A percentile compares a stretch with the other conserved stretches of the same genome.
phyloP scores from a whole-genome alignment of 306 rosid genomes.

The Bauhinia variegata region DNA sequence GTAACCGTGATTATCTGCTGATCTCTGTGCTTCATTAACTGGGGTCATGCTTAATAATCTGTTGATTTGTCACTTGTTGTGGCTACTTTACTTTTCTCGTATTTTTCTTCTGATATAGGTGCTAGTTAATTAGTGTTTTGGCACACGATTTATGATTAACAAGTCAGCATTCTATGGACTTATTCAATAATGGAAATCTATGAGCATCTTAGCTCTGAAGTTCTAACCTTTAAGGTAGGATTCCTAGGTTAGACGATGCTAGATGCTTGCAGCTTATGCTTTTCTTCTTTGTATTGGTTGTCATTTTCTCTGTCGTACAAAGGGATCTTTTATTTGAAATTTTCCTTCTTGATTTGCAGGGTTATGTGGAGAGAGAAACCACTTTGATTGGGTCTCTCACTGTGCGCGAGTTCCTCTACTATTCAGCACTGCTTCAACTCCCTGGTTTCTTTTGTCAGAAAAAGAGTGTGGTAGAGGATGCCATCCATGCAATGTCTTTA shows the following conservation, averaged over 20 bases:
- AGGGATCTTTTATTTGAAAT: slow-evolving; percentile 18
- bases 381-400: slow-evolving; percentile 94
- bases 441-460: slow-evolving; percentile 97
- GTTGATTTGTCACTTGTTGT: neutral
- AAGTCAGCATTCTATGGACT: slow-evolving; percentile 12
- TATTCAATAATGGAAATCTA: slow-evolving; percentile 2
- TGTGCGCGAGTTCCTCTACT: slow-evolving; percentile 88
- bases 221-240: slow-evolving; percentile 24
- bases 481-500: slow-evolving; percentile 91
- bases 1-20: neutral
- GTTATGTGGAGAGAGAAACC: slow-evolving; percentile 90
- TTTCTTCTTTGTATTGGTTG: slow-evolving; percentile 7
- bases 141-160: neutral
- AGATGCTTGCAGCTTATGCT: slow-evolving; percentile 6
- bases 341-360: slow-evolving; percentile 57
- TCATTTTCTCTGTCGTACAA: slow-evolving; percentile 1
- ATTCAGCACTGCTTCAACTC: slow-evolving; percentile 92
- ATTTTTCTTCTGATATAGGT: neutral
- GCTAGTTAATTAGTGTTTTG: neutral
- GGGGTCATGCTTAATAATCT: neutral
- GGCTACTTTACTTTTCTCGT: neutral
- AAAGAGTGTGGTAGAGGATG: slow-evolving; percentile 92
- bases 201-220: neutral
- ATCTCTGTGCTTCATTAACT: neutral
- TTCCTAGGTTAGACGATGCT: neutral